Base-by-base conservation (phyloP, 805 yeast species). In the Huiozyma naganishii region DNA sequence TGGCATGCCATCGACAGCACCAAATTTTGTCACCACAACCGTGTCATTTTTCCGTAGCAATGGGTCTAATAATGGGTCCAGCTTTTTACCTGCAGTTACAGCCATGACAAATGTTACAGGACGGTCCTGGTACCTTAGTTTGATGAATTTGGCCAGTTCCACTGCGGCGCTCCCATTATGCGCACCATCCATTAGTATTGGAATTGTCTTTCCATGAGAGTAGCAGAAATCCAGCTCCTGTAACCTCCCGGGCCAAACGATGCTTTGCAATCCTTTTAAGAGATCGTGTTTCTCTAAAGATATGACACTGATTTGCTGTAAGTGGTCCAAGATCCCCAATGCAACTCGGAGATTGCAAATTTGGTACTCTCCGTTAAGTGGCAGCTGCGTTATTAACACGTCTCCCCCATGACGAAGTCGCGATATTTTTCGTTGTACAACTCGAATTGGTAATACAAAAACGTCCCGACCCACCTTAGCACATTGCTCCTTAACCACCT, bases 191-290 rank as follows among this genome's bases (percentile, higher is more conserved):
- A 92, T 55, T 4, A 92, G 61, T 0, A 69, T 41, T 1, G 59
- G 50, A 2, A 59, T 41, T 6, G 48, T 52, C 23, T 58, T 52
- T 1, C 41, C 41, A 11, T 37, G 41, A 7, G 37, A 32, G 10
- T 57, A 51, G 6, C 55, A 49, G n/a, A 70, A 52, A 4, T 61
- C 47, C 10, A 76, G 29, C 29, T 57, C 47, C 54, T 92, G 95
- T 42, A 92, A 64, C 47, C 98, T 67, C 1, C 97, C 97, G 0
- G 95, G 95, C 97, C 97, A 89, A 7, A 52, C 49, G 0, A 88
- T 80, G 0, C 51, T 42, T 1, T 53, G 41, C 0, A 89, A 61
- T 0, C 96, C 95, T 6, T 54, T 48, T 5, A 57, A 50, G 0
- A 84, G 65, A 1, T 62, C 49, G 0, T 58, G 58, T 1, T 48